Base-by-base conservation (phyloP, 2,329 filamentous ascomycete genomes). In the Nothopassalora personata region DNA sequence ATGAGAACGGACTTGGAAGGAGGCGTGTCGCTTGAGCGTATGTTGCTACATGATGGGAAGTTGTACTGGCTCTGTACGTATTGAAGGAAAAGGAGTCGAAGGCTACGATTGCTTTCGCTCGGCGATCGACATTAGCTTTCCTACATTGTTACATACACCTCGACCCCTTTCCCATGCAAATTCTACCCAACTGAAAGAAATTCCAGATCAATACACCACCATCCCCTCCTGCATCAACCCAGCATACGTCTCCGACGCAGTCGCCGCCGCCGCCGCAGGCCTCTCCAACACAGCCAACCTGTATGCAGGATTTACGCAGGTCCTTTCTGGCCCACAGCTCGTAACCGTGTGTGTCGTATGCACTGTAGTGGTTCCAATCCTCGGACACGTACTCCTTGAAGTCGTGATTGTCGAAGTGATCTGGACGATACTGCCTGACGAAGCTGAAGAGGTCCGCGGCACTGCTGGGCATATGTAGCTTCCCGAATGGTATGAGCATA, bases 291-390 rank as follows among this genome's bases (percentile, higher is more conserved):
- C 60, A 47, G 64, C 59, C 27, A 66, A 57, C 13, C 56, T 57
- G 48, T 67, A 69, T 18, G 66, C 65, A 15, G 66, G 64, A 34
- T 66, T 64, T 5, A 68, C 68, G 60, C 70, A 72, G 23, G 67
- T 67, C 13, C 62, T 59, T 6, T 66, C 67, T 5, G 69, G 62
- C 3, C 63, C 62, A 58, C 70, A 73, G 23, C 62, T 67, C 8
- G 68, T 72, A 27, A 71, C 61, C 2, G 67, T 71, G n/a, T 67
- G 59, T 1, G 69, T 72, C 8, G 69, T 71, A 54, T 68, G 68
- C 10, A 72, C 43, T 5, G 70, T 72, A 2, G 67, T 71, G 4
- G 70, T 71, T 4, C 68, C 68, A 23, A 64, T 62, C 9, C 63
- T 59, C 15, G 58, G 61, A 53, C 60, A 59, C 33, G 57, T 59